Evolutionary conservation across 2,329 filamentous ascomycete species (phyloP), one percentile per base, ranked within the genome.

Genomic region (Phoma sp.): DNA sequence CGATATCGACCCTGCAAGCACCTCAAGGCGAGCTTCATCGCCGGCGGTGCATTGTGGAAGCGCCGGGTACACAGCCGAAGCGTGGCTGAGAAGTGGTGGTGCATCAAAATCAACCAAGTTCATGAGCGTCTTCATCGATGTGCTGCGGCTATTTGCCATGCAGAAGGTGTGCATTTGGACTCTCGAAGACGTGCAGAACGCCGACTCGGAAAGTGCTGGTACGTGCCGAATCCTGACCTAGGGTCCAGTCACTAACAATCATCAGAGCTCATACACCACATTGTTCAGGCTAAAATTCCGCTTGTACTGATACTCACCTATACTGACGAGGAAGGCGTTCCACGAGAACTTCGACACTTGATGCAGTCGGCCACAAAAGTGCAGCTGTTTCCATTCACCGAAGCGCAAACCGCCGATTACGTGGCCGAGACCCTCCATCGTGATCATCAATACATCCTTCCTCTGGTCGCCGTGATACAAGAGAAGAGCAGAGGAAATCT

Each of bases 111-210:
- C 83, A 1, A 88, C 91, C 60, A 87, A 91, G 11, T 83, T 96
- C 50, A 90, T 93, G 82, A 93, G 92, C 68, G 93, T 91, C 1
- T 93, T 96, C 64, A 78, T 96, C 38, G 93, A 97, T 62, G 88
- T 96, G 9, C 75, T 97, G 43, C 85, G 91, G 46, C 85, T 96
- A 34, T 87, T 98, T 49, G 89, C 91, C 0, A 82, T 87, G 17
- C 87, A 93, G 71, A 95, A 93, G 65, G 87, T 96, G 65, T 92
- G 96, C 47, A 96, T 91, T 67, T 87, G 96, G 64, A 92, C 88
- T 64, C 77, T 97, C 23, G 93, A 97, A 67, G 93, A 97, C 73
- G 78, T 97, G 26, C 92, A 97, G 65, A 95, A 92, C 73, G 92
- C 92, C 6, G 93, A 97, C 69, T 85, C 89, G 21, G 93, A 97